phyloP scores from a whole-genome alignment of 1,139 yeast genomes.

The Yamadazyma triangularis region DNA sequence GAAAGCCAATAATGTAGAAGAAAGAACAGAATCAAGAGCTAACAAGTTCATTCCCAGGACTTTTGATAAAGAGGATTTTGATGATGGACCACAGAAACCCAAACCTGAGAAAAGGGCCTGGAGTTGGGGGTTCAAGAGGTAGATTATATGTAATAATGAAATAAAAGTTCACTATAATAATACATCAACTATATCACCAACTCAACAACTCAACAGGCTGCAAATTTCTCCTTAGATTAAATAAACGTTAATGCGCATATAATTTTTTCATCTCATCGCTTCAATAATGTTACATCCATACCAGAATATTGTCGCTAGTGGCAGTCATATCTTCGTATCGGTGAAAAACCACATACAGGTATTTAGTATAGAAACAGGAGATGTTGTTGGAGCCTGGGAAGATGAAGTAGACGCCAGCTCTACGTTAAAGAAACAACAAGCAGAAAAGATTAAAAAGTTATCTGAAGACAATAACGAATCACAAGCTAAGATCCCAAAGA shows the following conservation, averaged over 20 bases:
- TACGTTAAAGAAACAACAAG: slow-evolving; percentile 41
- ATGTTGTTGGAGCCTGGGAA: slow-evolving; percentile 49
- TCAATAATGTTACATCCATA: slow-evolving; percentile 62
- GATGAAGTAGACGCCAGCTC: slow-evolving; percentile 47
- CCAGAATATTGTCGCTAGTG: slow-evolving; percentile 47
- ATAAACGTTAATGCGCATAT: neutral
- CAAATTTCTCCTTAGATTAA: neutral
- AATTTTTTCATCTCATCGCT: slow-evolving; percentile 7
- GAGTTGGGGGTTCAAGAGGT: slow-evolving; percentile 17
- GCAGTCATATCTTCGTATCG: slow-evolving; percentile 48
- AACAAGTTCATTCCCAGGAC: slow-evolving; percentile 10
- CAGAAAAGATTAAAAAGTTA: slow-evolving; percentile 27
- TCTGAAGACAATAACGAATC: slow-evolving; percentile 19
- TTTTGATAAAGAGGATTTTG: slow-evolving; percentile 5
- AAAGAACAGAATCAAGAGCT: slow-evolving; percentile 10
- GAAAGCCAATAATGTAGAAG: slow-evolving; percentile 8
- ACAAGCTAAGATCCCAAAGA: slow-evolving; percentile 40
- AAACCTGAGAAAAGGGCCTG: slow-evolving; percentile 1
- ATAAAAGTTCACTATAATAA: no score
- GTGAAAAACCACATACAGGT: slow-evolving; percentile 55
- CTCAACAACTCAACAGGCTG: no score
- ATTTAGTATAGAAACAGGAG: slow-evolving; percentile 32
- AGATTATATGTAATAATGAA: no score
- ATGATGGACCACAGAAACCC: neutral
- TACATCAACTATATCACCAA: no score